Conservation (phyloP, 1,139 yeast species). For the Meyerozyma elateridarum region DNA sequence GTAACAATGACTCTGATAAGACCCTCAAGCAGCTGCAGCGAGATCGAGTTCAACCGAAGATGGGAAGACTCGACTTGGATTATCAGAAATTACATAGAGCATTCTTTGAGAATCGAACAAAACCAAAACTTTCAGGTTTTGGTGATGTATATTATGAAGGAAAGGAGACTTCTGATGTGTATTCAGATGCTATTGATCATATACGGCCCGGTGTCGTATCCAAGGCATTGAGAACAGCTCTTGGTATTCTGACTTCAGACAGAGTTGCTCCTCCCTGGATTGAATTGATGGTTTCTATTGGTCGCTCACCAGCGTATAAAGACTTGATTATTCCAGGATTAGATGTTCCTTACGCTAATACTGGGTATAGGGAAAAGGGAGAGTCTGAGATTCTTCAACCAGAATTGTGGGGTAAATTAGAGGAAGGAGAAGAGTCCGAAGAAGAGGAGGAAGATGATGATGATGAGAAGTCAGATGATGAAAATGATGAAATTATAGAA, state of each 20-base stretch:
- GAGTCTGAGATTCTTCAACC: background rate
- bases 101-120: slow-evolving; percentile 74
- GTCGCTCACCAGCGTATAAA: slow-evolving; percentile 84
- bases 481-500: background rate
- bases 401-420: slow-evolving; percentile 11
- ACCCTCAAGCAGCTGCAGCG: slow-evolving; percentile 73
- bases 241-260: slow-evolving; percentile 60
- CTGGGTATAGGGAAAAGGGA: slow-evolving; percentile 23
- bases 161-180: slow-evolving; percentile 51
- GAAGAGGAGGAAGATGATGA: slow-evolving; percentile 8
- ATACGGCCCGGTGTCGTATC: slow-evolving; percentile 71
- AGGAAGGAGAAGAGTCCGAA: slow-evolving; percentile 14
- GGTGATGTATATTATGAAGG: slow-evolving; percentile 87
- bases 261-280: slow-evolving; percentile 78
- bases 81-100: slow-evolving; percentile 81
- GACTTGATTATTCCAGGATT: slow-evolving; percentile 55
- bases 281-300: slow-evolving; percentile 60
- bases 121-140: slow-evolving; percentile 60
- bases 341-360: slow-evolving; percentile 38
- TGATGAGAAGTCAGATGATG: no score
- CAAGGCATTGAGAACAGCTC: slow-evolving; percentile 53
- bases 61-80: slow-evolving; percentile 85
- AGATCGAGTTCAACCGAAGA: slow-evolving; percentile 83
- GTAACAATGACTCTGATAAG: slow-evolving; percentile 52
- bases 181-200: slow-evolving; percentile 28